Conservation (phyloP, 192 early-diverging fungal species). For the Coemansia sp. region DNA sequence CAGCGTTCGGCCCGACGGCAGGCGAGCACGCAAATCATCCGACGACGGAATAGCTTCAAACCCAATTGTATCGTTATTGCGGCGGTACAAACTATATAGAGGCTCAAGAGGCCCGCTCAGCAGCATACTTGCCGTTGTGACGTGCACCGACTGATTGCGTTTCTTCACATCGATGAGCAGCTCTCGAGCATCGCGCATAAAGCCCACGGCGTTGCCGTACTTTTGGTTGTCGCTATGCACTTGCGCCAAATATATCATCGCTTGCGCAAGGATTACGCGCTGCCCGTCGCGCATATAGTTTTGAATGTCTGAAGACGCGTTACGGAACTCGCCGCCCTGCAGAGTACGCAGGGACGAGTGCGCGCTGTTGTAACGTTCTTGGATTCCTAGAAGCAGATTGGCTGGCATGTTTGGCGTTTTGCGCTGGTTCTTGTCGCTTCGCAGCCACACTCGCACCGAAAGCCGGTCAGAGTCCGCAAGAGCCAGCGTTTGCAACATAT, state of each 20-base stretch:
- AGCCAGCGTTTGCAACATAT: slow-evolving; percentile 49
- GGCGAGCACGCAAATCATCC: slow-evolving; percentile 38
- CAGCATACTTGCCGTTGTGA: slow-evolving; percentile 37
- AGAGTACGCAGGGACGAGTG: slow-evolving; percentile 31
- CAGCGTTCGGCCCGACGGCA: slow-evolving; percentile 45
- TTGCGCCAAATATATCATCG: slow-evolving; percentile 50
- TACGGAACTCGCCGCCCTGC: slow-evolving; percentile 47
- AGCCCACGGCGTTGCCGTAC: slow-evolving; percentile 48
- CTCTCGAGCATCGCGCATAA: slow-evolving; percentile 52
- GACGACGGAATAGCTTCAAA: slow-evolving; percentile 48
- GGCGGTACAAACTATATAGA: slow-evolving; percentile 46
- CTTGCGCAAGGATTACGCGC: slow-evolving; percentile 46
- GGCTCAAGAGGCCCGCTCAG: slow-evolving; percentile 41
- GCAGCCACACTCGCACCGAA: slow-evolving; percentile 50
- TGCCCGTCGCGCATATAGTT: slow-evolving; percentile 54
- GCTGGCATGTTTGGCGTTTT: slow-evolving; percentile 48
- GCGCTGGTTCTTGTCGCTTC: slow-evolving; percentile 40
- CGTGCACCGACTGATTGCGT: slow-evolving; percentile 43
- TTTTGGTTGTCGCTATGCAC: slow-evolving; percentile 50
- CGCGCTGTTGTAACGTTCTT: slow-evolving; percentile 46
- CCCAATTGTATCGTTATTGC: slow-evolving; percentile 54
- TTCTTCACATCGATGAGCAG: slow-evolving; percentile 39
- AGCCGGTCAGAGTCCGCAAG: slow-evolving; percentile 51
- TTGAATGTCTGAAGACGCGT: slow-evolving; percentile 41
- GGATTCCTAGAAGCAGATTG: slow-evolving; percentile 47